These are phyloP conservation scores for Mycena olivaceomarginata DNA, from an alignment of 768 basidiomycete genomes.

Conservation along the genomic window DNA sequence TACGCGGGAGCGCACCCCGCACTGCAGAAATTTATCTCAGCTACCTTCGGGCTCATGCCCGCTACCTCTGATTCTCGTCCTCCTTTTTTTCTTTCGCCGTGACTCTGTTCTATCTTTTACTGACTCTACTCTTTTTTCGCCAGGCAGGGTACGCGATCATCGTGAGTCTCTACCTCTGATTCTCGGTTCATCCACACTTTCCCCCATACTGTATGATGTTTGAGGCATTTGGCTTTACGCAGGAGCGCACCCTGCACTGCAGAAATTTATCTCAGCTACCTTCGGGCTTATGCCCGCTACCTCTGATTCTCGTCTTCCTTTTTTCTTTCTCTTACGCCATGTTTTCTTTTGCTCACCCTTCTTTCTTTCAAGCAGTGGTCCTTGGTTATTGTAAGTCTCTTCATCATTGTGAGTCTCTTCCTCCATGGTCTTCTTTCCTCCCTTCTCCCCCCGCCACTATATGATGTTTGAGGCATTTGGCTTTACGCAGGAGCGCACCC, in stretches of 20 bases:
- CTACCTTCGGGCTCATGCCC: constrained; percentile 87
- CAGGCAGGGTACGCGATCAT: neutral
- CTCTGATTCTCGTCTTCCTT: constrained; percentile 31
- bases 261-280: constrained; percentile 95
- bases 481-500: constrained; percentile 68
- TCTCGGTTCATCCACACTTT: constrained; percentile 26
- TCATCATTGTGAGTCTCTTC: neutral
- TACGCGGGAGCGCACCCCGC: constrained; percentile 75
- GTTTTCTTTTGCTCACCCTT: constrained; percentile 2
- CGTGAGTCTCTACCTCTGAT: neutral
- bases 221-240: constrained; percentile 57
- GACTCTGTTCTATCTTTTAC: neutral
- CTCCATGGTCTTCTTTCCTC: neutral
- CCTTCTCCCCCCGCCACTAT: neutral
- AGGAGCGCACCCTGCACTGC: constrained; percentile 79
- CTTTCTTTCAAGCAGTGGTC: neutral
- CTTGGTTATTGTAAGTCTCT: neutral
- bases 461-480: constrained; percentile 43
- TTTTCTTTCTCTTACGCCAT: constrained; percentile 9
- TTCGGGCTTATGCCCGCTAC: constrained; percentile 74
- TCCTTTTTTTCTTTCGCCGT: constrained; percentile 13
- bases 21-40: constrained; percentile 93
- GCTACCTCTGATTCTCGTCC: constrained; percentile 36
- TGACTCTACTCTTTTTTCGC: neutral
- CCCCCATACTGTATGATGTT: constrained; percentile 30